Conservation (phyloP, 2,329 filamentous ascomycete species). For the Aspergillus novoparasiticus region DNA sequence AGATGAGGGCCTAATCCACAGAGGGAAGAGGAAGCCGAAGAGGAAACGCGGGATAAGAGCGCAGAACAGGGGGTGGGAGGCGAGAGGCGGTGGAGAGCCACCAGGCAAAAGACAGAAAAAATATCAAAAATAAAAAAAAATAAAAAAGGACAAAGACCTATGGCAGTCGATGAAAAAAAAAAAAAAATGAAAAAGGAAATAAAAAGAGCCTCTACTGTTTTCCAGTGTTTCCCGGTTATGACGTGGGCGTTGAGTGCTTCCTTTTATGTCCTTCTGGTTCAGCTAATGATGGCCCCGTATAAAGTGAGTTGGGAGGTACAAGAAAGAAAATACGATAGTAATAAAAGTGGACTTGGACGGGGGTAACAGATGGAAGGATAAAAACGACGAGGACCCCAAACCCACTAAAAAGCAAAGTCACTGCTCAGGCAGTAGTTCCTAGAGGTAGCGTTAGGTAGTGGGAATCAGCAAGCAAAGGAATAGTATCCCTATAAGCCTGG, state of each 20-base stretch:
- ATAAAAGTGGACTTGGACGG: neutral
- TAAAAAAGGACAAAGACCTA: slow-evolving; percentile 12
- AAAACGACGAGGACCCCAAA: slow-evolving; percentile 12
- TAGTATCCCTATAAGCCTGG: slow-evolving; percentile 20
- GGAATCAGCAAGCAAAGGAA: slow-evolving; percentile 18
- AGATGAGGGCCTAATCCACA: slow-evolving; percentile 18
- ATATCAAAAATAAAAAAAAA: slow-evolving; percentile 18
- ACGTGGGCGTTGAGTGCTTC: slow-evolving; percentile 27
- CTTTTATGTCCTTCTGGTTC: neutral
- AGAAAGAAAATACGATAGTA: neutral
- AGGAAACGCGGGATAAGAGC: slow-evolving; percentile 18
- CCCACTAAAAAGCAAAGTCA: slow-evolving; percentile 3
- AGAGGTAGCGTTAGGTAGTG: slow-evolving; percentile 11
- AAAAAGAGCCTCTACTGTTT: slow-evolving; percentile 23
- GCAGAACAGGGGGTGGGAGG: slow-evolving; percentile 15
- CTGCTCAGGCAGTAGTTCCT: neutral
- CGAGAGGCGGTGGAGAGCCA: slow-evolving; percentile 15
- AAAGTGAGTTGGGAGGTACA: neutral
- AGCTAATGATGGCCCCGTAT: neutral
- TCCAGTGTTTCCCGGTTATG: slow-evolving; percentile 29
- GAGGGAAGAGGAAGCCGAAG: slow-evolving; percentile 15
- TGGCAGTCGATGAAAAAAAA: neutral
- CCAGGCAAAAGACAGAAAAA: slow-evolving; percentile 7
- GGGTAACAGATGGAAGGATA: slow-evolving; percentile 11
- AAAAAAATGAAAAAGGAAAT: slow-evolving; percentile 10